phyloP scores from a whole-genome alignment of 768 basidiomycete species.

The Tulasnella sp. region DNA sequence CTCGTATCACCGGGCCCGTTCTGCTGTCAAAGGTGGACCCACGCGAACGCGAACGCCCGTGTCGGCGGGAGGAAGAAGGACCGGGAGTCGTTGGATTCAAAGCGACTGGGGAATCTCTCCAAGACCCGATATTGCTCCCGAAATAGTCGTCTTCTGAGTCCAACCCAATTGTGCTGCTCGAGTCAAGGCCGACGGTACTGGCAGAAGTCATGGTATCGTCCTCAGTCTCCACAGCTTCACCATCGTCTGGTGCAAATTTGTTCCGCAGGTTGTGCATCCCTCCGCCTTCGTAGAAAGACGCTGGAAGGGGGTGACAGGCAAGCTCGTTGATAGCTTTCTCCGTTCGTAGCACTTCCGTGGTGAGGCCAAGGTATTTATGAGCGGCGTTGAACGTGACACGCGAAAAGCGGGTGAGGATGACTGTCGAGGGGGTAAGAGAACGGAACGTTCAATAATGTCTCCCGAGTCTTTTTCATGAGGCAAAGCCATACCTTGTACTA shows the following conservation, averaged over 20 bases:
- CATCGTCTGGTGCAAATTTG: slow-evolving; percentile 63
- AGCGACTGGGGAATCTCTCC: slow-evolving; percentile 1
- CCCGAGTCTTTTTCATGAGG: neutral
- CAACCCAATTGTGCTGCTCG: slow-evolving; percentile 16
- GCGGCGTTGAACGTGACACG: slow-evolving; percentile 98
- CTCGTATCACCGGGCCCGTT: neutral
- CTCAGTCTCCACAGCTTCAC: slow-evolving; percentile 25
- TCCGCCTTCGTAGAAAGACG: slow-evolving; percentile 88
- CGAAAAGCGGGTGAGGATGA: slow-evolving; percentile 94
- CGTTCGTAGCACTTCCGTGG: slow-evolving; percentile 91
- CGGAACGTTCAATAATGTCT: slow-evolving; percentile 33
- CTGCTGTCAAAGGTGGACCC: slow-evolving; percentile 11
- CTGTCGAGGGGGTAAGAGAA: slow-evolving; percentile 47
- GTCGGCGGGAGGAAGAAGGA: neutral
- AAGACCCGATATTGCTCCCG: slow-evolving; percentile 18
- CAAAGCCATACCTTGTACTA: slow-evolving; percentile 74
- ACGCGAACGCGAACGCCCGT: slow-evolving; percentile 7
- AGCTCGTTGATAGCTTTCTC: slow-evolving; percentile 98
- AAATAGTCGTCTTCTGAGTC: slow-evolving; percentile 36
- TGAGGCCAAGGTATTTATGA: slow-evolving; percentile 93
- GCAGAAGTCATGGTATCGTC: slow-evolving; percentile 28
- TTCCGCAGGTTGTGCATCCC: slow-evolving; percentile 88
- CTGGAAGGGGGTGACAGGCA: slow-evolving; percentile 91
- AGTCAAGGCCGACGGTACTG: slow-evolving; percentile 13
- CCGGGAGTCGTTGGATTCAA: slow-evolving; percentile 18